Evolutionary conservation across 2,329 filamentous ascomycete species (phyloP).

Genomic region (Scytalidium lignicola): DNA sequence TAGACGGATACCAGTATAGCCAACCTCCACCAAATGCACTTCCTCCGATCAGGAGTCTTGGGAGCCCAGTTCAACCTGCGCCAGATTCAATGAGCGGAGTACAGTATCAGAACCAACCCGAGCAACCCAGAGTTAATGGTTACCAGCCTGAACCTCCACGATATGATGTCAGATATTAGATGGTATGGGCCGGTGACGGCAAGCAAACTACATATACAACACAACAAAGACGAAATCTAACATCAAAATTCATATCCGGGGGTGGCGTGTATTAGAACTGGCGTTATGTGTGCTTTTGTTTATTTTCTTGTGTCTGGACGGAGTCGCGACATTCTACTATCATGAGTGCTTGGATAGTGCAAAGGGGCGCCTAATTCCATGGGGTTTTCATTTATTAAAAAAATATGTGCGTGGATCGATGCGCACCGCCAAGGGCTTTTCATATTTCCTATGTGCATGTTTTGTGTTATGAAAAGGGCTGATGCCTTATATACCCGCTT

Average conservation of each 20-base stretch:
- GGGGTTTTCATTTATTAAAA: background rate
- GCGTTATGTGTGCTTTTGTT: conserved; percentile 8
- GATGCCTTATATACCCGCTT: background rate
- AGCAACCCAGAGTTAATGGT: conserved; percentile 11
- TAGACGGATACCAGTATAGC: conserved; percentile 2
- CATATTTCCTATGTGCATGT: background rate
- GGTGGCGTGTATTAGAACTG: background rate
- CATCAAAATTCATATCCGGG: background rate
- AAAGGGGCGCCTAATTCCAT: background rate
- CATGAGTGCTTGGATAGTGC: background rate
- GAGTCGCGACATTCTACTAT: background rate
- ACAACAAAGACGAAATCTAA: background rate
- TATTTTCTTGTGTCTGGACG: background rate
- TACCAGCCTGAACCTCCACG: conserved; percentile 7
- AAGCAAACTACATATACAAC: background rate
- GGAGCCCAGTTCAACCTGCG: conserved; percentile 29
- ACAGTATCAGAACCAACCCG: conserved; percentile 41
- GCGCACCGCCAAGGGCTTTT: background rate
- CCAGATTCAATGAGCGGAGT: conserved; percentile 63
- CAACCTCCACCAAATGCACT: conserved; percentile 41
- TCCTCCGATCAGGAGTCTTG: conserved; percentile 49
- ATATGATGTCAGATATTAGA: background rate
- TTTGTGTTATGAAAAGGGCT: background rate
- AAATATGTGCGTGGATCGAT: background rate
- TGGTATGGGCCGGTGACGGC: background rate